phyloP scores from a whole-genome alignment of 345 rosid species.

The Syzygium aqueum region DNA sequence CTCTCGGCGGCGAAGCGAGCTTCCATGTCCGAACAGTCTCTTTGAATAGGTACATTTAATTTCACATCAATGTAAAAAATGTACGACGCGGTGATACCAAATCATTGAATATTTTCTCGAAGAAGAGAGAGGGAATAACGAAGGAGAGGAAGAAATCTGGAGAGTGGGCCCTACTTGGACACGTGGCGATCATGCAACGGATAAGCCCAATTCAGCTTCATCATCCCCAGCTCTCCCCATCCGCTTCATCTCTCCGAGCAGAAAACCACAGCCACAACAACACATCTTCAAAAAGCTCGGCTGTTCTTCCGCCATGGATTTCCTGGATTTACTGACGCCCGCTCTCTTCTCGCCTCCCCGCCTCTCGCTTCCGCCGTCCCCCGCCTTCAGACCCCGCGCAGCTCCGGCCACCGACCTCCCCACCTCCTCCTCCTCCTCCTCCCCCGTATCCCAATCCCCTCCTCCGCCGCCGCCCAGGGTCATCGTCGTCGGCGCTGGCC shows the following conservation, averaged over 20 bases:
- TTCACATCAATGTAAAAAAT: too few species aligned
- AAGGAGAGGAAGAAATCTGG: not conserved
- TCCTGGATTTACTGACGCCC: not conserved
- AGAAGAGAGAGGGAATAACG: not conserved
- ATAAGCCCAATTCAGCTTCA: too few species aligned
- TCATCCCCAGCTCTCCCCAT: too few species aligned
- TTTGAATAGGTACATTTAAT: too few species aligned
- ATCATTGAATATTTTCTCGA: too few species aligned
- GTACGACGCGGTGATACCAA: too few species aligned
- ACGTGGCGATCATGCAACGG: too few species aligned
- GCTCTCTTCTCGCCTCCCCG: not conserved
- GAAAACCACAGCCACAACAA: too few species aligned
- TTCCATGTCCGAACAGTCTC: too few species aligned
- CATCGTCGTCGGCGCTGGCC: conserved; percentile 76
- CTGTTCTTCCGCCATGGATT: not conserved
- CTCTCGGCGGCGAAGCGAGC: too few species aligned
- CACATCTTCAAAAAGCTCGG: too few species aligned
- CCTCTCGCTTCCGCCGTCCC: not conserved
- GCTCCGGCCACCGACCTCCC: conserved; percentile 6
- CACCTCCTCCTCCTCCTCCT: not conserved
- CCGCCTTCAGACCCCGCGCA: not conserved
- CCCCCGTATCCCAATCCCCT: conserved; percentile 9
- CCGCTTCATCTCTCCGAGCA: too few species aligned
- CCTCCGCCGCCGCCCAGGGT: conserved; percentile 23
- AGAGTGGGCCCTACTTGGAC: not conserved